Base-by-base conservation (phyloP, 2,329 filamentous ascomycete species). In the Colletotrichum sp. region DNA sequence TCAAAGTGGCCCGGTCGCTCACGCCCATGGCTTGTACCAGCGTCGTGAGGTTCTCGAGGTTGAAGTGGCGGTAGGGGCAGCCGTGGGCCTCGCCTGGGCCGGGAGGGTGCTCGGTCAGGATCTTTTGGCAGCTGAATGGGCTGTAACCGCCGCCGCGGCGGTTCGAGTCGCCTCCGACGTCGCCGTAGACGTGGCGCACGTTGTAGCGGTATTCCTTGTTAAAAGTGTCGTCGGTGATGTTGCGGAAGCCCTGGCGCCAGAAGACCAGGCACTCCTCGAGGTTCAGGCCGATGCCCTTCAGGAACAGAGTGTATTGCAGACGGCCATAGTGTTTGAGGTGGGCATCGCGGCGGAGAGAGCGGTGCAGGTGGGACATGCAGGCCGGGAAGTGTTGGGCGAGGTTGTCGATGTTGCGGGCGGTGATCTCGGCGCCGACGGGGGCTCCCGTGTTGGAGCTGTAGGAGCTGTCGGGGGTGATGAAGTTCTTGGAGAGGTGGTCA, bases 121-220 rank as follows among this genome's bases (percentile, higher is more conserved):
- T 96, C 87, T 98, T 98, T 82, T 99, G 96, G 84, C 97, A 99
- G 70, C 95, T 97, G 82, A 95, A 98, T 0, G 97, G 95, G 65
- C 94, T 95, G 84, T 98, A 98, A 24, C 96, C 96, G 71, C 94
- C 91, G 57, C 96, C 94, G 70, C 96, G 92, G 36, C 96, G 92
- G 82, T 98, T 98, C 24, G 93, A 90, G 85, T 99, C 96, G 74
- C 96, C 96, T 71, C 97, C 97, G 1, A 99, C 97, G 81, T 99
- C 96, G 79, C 97, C 97, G 84, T 99, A 99, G 1, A 90, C 85
- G 89, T 99, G 96, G n/a, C 96, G 94, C 74, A 99, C 92, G 83
- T 99, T 99, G 90, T 99, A 99, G 60, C 95, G 92, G 87, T 99
- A 99, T 83, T 98, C 96, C 83, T 98, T 99, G 86, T 98, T 98